Evolutionary conservation across 2,329 filamentous ascomycete species (phyloP), one percentile per base, ranked within the genome.

Genomic region (Hypoxylon sp.): DNA sequence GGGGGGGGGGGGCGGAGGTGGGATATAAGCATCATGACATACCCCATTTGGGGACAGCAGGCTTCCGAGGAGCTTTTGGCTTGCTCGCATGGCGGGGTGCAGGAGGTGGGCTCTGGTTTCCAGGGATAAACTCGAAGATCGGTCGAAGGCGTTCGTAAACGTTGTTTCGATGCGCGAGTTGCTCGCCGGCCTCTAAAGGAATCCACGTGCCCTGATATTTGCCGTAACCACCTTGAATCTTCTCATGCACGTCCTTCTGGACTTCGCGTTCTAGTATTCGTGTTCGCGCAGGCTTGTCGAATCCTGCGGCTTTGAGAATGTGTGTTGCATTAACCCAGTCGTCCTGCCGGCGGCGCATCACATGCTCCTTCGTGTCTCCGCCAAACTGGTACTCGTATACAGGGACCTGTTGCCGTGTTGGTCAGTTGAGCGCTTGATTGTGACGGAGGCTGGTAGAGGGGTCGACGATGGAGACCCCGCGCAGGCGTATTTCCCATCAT

Each of bases 291-390:
- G 96, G 96, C 81, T 99, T 99, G 81, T 99, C 96, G 77, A 97
- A 97, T 62, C 95, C 95, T 69, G 96, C 96, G 44, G 97, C 93
- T 79, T 99, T 99, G 53, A 99, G 84, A 67, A 99, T 98, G 78
- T 99, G 96, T 59, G 96, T 99, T n/a, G 96, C 96, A 85, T 99
- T 99, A 83, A 99, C 96, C 94, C 95, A 99, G 81, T 98, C 90
- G 80, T 99, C 96, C 58, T 90, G 88, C 67, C 95, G 90, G 55
- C 96, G 89, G 80, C 96, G 92, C 96, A 99, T 99, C 72, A 98
- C 92, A 92, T 98, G 93, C 75, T 92, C 88, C 78, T 91, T 90
- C 32, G 90, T 78, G 78, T 97, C 93, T 72, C 85, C 86, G 37
- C 91, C 93, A 75, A 97, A 91, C 79, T 97, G 94, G 81, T 89